Base-by-base conservation (phyloP, 495 filamentous ascomycete species). In the Xeromyces bisporus region DNA sequence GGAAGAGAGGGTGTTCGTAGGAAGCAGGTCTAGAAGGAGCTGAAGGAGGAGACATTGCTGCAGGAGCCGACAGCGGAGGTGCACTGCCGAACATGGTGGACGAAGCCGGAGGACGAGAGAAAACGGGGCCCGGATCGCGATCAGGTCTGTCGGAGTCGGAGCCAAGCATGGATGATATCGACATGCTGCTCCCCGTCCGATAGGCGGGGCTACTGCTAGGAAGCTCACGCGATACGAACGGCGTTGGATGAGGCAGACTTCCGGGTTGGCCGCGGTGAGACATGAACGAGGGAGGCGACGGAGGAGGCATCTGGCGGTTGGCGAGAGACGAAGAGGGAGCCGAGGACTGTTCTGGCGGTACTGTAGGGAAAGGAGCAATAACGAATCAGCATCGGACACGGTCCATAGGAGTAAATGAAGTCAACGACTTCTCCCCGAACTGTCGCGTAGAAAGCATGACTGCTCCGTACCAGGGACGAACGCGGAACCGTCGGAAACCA, bases 121-220 rank as follows among this genome's bases (percentile, higher is more conserved):
- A 65, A 6, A 64, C 51, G 16, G 60, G 49, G 16, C 58, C 50
- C 26, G 66, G 48, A 38, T 80, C 69, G 31, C 69, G 60, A 11
- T 68, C 51, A 23, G 76, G 69, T n/a, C 71, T 71, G 27, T 77
- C 76, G 13, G 66, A 44, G 33, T 69, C 69, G 8, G 60, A 53
- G 30, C 67, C 73, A 28, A 97, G 70, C 67, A 97, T 83, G 13
- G 89, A 81, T 6, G 83, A 89, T 44, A 97, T 97, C 13, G 89
- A 92, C 89, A 97, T 96, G 60, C 78, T 80, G 53, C 78, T 78
- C 9, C 73, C 71, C 7, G 67, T 66, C 23, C 72, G 67, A 48
- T 66, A 58, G 18, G 53, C 43, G 26, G 62, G 47, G 28, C 48
- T 53, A 28, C 48, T 53, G 29, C 55, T 46, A 8, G 61, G 55